Evolutionary conservation across 1,139 yeast genomes (phyloP).

Genomic region (Pichia sp.): DNA sequence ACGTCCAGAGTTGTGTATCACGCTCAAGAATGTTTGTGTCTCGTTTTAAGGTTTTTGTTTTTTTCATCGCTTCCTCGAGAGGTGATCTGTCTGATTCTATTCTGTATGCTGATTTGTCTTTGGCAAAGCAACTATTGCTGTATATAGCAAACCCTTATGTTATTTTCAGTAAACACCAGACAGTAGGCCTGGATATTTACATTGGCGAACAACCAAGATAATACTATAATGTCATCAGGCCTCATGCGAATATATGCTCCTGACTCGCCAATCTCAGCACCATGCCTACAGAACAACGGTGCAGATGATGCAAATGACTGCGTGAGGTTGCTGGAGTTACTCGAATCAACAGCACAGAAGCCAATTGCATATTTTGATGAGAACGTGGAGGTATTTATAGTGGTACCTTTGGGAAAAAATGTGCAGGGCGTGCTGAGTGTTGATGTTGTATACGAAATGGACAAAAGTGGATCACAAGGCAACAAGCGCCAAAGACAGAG

Average conservation of each 20-base stretch:
- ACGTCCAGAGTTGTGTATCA: too few relatives aligned
- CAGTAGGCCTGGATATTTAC: background rate
- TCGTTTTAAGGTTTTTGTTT: too few relatives aligned
- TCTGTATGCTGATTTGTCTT: too few relatives aligned
- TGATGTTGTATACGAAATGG: conserved; percentile 12
- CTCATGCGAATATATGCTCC: conserved; percentile 4
- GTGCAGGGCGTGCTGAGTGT: conserved; percentile 17
- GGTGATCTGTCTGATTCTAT: background rate
- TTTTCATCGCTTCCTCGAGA: background rate
- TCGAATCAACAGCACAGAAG: background rate
- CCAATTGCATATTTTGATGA: conserved; percentile 27
- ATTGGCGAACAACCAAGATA: background rate
- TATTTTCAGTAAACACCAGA: too few relatives aligned
- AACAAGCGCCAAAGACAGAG: background rate
- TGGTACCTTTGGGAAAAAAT: conserved; percentile 9
- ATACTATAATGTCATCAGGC: background rate
- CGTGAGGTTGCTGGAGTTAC: background rate
- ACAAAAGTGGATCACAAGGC: background rate
- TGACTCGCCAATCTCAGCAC: background rate
- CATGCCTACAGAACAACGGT: background rate
- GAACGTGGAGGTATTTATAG: conserved; percentile 16
- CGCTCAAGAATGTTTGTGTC: too few relatives aligned
- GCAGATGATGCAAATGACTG: background rate
- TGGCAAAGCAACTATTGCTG: too few relatives aligned
- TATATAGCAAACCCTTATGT: too few relatives aligned